Percentiles rank a stretch among this genome's conserved stretches.
Evolutionary conservation across 331 rosid species (phyloP).

Genomic region (Prunus yedoensis): DNA sequence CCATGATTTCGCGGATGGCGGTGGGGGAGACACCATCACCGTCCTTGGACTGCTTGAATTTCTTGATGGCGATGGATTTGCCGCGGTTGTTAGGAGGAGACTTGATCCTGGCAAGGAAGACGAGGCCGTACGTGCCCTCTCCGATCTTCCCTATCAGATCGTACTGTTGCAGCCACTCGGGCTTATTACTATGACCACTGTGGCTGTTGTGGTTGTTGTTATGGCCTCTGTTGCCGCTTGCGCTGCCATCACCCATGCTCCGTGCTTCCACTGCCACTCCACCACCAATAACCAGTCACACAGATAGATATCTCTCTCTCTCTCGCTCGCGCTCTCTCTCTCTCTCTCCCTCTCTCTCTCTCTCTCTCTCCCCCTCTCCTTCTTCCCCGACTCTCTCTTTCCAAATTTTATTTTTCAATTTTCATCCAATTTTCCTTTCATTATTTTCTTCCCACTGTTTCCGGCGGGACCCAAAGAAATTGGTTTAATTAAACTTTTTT

Average conservation of each 20-base stretch:
- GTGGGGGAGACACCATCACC: slow-evolving; percentile 99
- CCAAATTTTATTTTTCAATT: background rate
- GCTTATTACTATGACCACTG: slow-evolving; percentile 51
- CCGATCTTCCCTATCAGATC: slow-evolving; percentile 94
- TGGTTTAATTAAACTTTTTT: too few relatives aligned
- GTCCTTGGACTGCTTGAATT: slow-evolving; percentile 91
- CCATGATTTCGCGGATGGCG: slow-evolving; percentile 98
- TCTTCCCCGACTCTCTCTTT: background rate
- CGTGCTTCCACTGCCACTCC: background rate
- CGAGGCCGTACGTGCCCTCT: slow-evolving; percentile 97
- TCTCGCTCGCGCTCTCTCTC: too few relatives aligned
- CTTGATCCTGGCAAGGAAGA: slow-evolving; percentile 77
- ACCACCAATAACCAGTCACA: too few relatives aligned
- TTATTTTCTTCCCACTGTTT: background rate
- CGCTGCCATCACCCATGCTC: slow-evolving; percentile 65
- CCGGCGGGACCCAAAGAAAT: background rate
- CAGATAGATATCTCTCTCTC: too few relatives aligned
- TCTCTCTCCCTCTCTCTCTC: background rate
- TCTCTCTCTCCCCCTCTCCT: background rate
- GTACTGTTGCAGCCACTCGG: slow-evolving; percentile 96
- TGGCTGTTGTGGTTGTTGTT: slow-evolving; percentile 23
- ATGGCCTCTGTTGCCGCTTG: slow-evolving; percentile 28
- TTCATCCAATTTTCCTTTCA: background rate
- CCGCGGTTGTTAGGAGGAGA: slow-evolving; percentile 65
- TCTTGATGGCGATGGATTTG: slow-evolving; percentile 95